These are phyloP conservation scores for Neurospora intermedia DNA, from an alignment of 495 filamentous ascomycete genomes.

Conservation along the genomic window DNA sequence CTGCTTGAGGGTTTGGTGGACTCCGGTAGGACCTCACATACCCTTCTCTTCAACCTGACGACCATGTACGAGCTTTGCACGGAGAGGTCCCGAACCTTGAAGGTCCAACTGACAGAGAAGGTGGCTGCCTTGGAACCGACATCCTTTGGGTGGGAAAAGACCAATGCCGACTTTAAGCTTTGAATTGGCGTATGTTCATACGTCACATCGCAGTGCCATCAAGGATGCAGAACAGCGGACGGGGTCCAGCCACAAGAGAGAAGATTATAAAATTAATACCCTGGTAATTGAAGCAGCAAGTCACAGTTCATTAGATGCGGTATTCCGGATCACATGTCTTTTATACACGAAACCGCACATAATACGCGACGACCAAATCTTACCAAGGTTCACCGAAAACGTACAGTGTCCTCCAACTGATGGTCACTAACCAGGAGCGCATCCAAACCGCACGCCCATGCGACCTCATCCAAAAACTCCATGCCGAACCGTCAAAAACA, in stretches of 20 bases:
- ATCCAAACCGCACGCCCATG: neutral
- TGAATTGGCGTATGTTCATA: constrained; percentile 22
- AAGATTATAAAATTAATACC: neutral
- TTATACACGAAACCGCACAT: neutral
- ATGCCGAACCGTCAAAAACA: neutral
- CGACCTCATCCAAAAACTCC: neutral
- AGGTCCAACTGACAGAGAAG: constrained; percentile 56
- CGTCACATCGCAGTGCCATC: neutral
- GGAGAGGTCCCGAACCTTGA: constrained; percentile 58
- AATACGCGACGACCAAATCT: neutral
- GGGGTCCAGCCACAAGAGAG: neutral
- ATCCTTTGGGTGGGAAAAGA: constrained; percentile 54
- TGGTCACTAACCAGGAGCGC: neutral
- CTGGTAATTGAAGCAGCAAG: neutral
- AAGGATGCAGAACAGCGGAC: neutral
- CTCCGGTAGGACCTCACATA: constrained; percentile 52
- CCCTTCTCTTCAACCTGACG: constrained; percentile 75
- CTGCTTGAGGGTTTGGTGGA: constrained; percentile 55
- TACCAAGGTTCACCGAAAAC: neutral
- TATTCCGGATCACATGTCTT: neutral
- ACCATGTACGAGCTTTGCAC: constrained; percentile 90
- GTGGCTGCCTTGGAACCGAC: constrained; percentile 44
- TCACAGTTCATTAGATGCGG: neutral
- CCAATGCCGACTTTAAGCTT: constrained; percentile 68
- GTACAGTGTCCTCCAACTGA: neutral